Evolutionary conservation across 345 rosid species (phyloP).

Genomic region (Brassica rapa): DNA sequence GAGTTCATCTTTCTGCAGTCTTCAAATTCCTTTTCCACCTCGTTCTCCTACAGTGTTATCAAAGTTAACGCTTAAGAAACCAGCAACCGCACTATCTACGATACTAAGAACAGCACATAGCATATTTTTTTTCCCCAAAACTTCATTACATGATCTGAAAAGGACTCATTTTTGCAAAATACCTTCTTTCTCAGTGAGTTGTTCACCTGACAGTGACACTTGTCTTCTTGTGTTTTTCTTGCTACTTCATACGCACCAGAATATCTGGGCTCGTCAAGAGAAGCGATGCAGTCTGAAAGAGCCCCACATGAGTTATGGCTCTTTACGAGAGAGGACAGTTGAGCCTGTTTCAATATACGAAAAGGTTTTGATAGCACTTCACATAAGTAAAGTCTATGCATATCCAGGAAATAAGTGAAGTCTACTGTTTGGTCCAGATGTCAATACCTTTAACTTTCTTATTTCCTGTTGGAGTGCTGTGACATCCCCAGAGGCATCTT

Average conservation of each 20-base stretch:
- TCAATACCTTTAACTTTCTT: conserved; percentile 68
- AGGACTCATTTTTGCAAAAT: conserved; percentile 40
- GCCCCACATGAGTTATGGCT: conserved; percentile 50
- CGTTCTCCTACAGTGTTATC: conserved; percentile 50
- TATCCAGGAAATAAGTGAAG: conserved; percentile 18
- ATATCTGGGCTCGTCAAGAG: conserved; percentile 46
- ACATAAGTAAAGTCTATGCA: background rate
- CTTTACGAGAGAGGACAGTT: conserved; percentile 62
- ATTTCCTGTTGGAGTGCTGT: conserved; percentile 79
- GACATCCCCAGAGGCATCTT: conserved; percentile 93
- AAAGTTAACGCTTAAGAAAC: conserved; percentile 30
- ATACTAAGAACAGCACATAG: conserved; percentile 19
- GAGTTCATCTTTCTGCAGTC: conserved; percentile 67
- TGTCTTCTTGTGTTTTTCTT: conserved; percentile 39
- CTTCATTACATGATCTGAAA: conserved; percentile 43
- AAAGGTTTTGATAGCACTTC: conserved; percentile 28
- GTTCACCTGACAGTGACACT: conserved; percentile 37
- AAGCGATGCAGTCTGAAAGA: conserved; percentile 37
- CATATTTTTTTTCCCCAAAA: conserved; percentile 32
- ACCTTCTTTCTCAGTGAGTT: conserved; percentile 51
- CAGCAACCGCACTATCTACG: conserved; percentile 18
- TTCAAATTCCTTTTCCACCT: conserved; percentile 58
- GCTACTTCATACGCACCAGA: conserved; percentile 36
- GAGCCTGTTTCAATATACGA: conserved; percentile 55
- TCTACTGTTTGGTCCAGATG: conserved; percentile 13